Conservation (phyloP, 495 filamentous ascomycete species). For the Xylona heveae region DNA sequence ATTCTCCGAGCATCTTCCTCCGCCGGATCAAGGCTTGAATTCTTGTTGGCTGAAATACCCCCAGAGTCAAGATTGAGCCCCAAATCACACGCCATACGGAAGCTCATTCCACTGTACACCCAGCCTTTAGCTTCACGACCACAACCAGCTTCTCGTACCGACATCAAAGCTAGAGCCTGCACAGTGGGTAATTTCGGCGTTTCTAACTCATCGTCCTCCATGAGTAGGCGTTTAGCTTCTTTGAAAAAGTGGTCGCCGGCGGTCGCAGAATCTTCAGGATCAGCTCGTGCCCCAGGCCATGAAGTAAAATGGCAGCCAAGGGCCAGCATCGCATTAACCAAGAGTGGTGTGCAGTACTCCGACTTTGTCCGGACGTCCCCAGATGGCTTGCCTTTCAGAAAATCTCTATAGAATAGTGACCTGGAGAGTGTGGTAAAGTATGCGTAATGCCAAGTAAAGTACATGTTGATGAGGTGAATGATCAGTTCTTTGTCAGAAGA, state of each 20-base stretch:
- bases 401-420: constrained; percentile 72
- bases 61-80: constrained; percentile 76
- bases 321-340: constrained; percentile 93
- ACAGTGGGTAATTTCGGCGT: constrained; percentile 82
- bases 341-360: constrained; percentile 66
- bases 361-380: constrained; percentile 22
- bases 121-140: constrained; percentile 88
- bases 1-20: constrained; percentile 78
- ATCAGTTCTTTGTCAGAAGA: constrained; percentile 62
- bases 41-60: constrained; percentile 27
- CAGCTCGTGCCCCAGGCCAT: constrained; percentile 41
- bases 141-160: constrained; percentile 87
- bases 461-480: constrained; percentile 83
- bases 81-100: constrained; percentile 93
- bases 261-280: constrained; percentile 52
- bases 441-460: constrained; percentile 95
- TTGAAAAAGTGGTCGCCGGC: constrained; percentile 95
- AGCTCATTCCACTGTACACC: constrained; percentile 97
- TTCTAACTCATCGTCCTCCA: constrained; percentile 86
- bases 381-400: constrained; percentile 38
- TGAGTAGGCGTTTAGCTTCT: constrained; percentile 75
- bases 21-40: constrained; percentile 44
- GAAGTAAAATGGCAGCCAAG: constrained; percentile 93
- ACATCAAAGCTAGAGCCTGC: constrained; percentile 89
- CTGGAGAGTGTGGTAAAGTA: constrained; percentile 92